Conservation (phyloP, 2,329 filamentous ascomycete species). For the Beauveria sp. region DNA sequence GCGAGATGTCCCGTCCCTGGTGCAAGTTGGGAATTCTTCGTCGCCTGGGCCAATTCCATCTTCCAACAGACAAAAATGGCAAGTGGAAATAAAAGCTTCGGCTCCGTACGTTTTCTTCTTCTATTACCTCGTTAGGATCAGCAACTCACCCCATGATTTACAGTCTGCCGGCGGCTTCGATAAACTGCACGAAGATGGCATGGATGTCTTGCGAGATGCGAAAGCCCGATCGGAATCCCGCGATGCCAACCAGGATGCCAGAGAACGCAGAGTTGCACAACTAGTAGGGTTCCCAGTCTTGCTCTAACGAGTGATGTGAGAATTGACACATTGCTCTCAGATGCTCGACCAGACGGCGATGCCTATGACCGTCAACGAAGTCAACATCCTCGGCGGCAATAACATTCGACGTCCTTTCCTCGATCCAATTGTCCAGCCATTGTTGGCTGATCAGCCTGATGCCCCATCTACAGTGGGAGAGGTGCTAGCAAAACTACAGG, state of each 20-base stretch:
- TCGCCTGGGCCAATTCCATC: not conserved
- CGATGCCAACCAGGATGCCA: conserved; percentile 31
- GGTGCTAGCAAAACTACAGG: conserved; percentile 64
- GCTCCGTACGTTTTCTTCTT: conserved; percentile 12
- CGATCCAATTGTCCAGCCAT: conserved; percentile 68
- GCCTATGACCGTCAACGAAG: conserved; percentile 78
- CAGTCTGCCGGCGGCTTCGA: conserved; percentile 30
- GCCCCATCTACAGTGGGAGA: conserved; percentile 71
- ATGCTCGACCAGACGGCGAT: conserved; percentile 69
- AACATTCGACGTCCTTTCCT: conserved; percentile 83
- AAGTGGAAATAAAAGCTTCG: not conserved
- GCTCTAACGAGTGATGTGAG: not conserved
- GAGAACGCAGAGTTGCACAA: conserved; percentile 30
- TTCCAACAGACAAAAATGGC: not conserved
- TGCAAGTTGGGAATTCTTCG: not conserved
- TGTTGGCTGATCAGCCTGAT: conserved; percentile 62
- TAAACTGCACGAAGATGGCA: conserved; percentile 33
- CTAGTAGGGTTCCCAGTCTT: conserved; percentile 20
- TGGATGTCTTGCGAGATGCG: conserved; percentile 31
- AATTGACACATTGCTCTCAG: conserved; percentile 16
- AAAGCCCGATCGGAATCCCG: conserved; percentile 28
- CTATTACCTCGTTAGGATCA: conserved; percentile 4
- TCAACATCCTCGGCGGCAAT: conserved; percentile 73
- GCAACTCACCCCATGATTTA: not conserved
- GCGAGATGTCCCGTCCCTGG: conserved; percentile 1